Evolutionary conservation across 2,329 filamentous ascomycete species (phyloP).

Genomic region (Alternaria longipes): DNA sequence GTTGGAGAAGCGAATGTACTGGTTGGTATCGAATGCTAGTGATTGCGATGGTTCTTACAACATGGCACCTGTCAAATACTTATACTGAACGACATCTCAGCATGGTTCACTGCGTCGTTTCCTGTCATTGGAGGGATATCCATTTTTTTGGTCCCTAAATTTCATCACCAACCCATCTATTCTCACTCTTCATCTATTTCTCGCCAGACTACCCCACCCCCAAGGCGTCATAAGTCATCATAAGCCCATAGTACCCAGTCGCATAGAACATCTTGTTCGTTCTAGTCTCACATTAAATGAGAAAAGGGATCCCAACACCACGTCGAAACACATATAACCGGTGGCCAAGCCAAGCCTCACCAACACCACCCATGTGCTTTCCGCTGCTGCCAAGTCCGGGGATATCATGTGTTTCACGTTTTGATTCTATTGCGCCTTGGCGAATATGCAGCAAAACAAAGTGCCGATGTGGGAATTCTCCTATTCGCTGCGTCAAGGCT

Average conservation of each 20-base stretch:
- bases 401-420: constrained; percentile 24
- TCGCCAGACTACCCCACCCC: neutral
- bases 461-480: neutral
- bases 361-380: constrained; percentile 8
- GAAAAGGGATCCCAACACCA: constrained; percentile 19
- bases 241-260: constrained; percentile 2
- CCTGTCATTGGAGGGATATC: constrained; percentile 2
- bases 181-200: constrained; percentile 16
- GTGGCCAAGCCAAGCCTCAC: constrained; percentile 18
- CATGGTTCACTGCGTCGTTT: neutral
- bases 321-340: constrained; percentile 18
- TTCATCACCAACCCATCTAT: constrained; percentile 3
- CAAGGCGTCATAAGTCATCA: constrained; percentile 8
- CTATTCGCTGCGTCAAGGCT: neutral
- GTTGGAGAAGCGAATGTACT: constrained; percentile 12
- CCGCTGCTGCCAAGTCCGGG: constrained; percentile 20
- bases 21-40: constrained; percentile 15
- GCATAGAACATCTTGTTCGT: constrained; percentile 1
- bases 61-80: constrained; percentile 4
- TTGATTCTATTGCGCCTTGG: constrained; percentile 8
- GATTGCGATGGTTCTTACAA: constrained; percentile 12
- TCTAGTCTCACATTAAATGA: constrained; percentile 18
- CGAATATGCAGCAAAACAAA: constrained; percentile 5
- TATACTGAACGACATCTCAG: constrained; percentile 3
- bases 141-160: constrained; percentile 3